Percentiles rank a stretch among this genome's conserved stretches.
Conservation (phyloP, 805 yeast species). For the Sugiyamaella marilandica region DNA sequence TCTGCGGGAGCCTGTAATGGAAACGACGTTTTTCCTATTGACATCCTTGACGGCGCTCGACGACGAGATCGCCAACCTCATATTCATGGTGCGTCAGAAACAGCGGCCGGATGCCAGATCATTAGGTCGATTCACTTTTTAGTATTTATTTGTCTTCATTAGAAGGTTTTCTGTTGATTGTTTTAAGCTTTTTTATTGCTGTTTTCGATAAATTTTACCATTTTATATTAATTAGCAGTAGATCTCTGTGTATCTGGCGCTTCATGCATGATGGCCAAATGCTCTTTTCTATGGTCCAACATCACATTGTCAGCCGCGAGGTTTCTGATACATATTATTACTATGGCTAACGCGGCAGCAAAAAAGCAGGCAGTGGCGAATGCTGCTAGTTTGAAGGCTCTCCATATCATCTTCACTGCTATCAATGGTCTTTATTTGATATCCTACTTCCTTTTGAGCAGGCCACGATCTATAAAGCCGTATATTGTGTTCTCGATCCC, state of each 20-base stretch:
- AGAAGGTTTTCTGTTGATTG: too few relatives aligned
- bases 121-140: neutral
- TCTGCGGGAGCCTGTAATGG: slow-evolving; percentile 60
- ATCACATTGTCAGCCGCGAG: neutral
- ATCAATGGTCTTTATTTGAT: slow-evolving; percentile 41
- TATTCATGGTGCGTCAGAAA: neutral
- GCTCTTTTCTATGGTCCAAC: too few relatives aligned
- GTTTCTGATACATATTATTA: neutral
- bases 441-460: slow-evolving; percentile 35
- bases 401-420: slow-evolving; percentile 35
- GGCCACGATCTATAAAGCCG: slow-evolving; percentile 46
- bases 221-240: too few relatives aligned
- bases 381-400: slow-evolving; percentile 26
- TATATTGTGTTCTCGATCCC: slow-evolving; percentile 43
- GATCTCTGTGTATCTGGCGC: too few relatives aligned
- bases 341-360: slow-evolving; percentile 44
- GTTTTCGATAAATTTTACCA: too few relatives aligned
- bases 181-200: too few relatives aligned
- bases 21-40: slow-evolving; percentile 52
- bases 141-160: neutral
- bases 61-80: slow-evolving; percentile 10
- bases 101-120: neutral
- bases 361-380: slow-evolving; percentile 38
- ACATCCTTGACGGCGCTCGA: slow-evolving; percentile 21
- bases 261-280: too few relatives aligned